Evolutionary conservation across 352 stramenopile species (phyloP), one percentile per base, ranked within the genome.

Genomic region (Phytophthora rubi): DNA sequence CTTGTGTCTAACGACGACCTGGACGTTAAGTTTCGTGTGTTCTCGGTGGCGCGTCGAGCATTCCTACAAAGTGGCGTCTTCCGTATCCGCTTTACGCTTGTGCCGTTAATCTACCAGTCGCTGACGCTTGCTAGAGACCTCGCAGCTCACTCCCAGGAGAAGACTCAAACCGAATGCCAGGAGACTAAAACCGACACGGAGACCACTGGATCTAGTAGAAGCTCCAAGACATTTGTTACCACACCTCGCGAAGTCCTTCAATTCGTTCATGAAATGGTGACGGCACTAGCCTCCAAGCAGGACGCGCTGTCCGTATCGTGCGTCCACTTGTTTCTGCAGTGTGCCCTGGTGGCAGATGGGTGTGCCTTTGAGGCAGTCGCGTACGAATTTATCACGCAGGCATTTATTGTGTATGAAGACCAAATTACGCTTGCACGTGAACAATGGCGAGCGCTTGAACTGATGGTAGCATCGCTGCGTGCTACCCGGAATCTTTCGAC

Each of bases 331-430:
- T 99, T 98, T 67, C 70, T 99, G 4, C 88, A 99, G 76, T 94
- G 91, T 60, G 97, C 97, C 7, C 68, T 98, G 10, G 87, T 92
- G 15, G 93, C 95, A 2, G 93, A 98, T 75, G 69, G 73, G 13
- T 92, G 81, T 37, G 52, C 56, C 0, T 98, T 98, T 65, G 89
- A 94, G 53, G 80, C 91, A n/a, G 98, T 99, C 59, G 85, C 96
- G 6, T 99, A 99, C 81, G 97, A 99, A 73, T 98, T 99, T 57
- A 88, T 99, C 68, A 97, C 93, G 28, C 89, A 97, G 60, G 90
- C 97, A 10, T 99, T 99, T 62, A 91, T 98, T 44, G 78, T 99
- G 13, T 99, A 99, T 71, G 97, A 99, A 78, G 95, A 99, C 76
- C 88, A 98, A 59, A 91, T 99, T 13, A 93, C 85, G 7, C 91